Base-by-base conservation (phyloP, 139 green algal genomes). In the Chlamydomonas eustigma region DNA sequence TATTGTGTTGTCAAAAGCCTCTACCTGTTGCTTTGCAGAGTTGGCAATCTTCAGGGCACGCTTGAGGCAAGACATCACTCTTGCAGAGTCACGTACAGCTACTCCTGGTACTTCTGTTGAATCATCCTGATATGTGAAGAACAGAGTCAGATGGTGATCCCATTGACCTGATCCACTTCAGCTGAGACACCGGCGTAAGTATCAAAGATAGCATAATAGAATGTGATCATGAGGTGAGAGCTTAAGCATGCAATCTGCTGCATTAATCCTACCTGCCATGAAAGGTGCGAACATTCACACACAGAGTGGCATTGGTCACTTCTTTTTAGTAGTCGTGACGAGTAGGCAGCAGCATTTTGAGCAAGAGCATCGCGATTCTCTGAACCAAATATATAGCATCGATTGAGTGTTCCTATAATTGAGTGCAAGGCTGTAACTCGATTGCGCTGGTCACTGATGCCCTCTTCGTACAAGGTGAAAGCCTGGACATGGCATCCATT, bases 391-490 rank as follows among this genome's bases (percentile, higher is more conserved):
- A 91, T 80, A 67, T 85, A 77, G 86, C 89, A 93, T 67, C 82
- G 75, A 64, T 96, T 88, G 63, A 99, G 81, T 1, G 88, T 90
- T 50, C 92, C 91, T 25, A 97, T 82, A 77, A 98, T 96, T 65
- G 88, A 77, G 32, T 92, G 83, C 70, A 98, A 87, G 2, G 80
- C 85, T 6, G 80, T 81, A 37, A 69, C 69, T 64, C 78, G 82
- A 0, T 67, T 39, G 12, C 75, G 78, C 64, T 83, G 82, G 81
- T 97, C 93, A 0, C 89, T 75, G 6, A 98, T 89, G 2, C 80
- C 78, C 71, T 98, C 93, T 80, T 98, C 95, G 80, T 96, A 98
- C 51, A 98, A 63, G 18, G 85, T 75, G 73, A 97, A 94, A 2
- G 94, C 93, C 82, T 94, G 87, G 44, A 24, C n/a, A n/a, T n/a